Base-by-base conservation (phyloP, 257 asterid genomes). In the Capsicum chinense region DNA sequence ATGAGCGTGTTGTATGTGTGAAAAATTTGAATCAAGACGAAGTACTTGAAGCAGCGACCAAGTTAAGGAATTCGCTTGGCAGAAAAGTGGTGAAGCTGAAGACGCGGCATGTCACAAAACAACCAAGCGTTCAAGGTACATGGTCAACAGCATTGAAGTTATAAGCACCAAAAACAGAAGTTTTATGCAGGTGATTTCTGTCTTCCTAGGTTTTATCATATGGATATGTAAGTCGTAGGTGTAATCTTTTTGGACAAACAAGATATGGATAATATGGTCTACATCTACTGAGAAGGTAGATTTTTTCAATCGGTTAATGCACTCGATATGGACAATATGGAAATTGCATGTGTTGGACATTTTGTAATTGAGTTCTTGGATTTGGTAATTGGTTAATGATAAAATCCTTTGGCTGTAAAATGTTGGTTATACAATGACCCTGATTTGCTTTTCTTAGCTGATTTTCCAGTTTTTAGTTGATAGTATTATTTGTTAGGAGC, bases 81-180 rank as follows among this genome's bases (percentile, higher is more conserved):
- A 90, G 99, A 69, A 93, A 95, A 85, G 99, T 94, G 88, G 74
- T 93, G 90, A 95, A 94, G 90, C 87, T 94, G 86, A 94, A 79
- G 90, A 93, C 97, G 0, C 90, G 98, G 67, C 98, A 94, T 50
- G 91, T 92, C 9, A 90, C 96, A 0, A 91, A 92, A 76, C 88
- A 93, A 79, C 98, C 98, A 1, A 95, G 97, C 8, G 98, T 91
- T 83, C 99, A 94, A 89, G 97, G 99, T 79, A 94, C 99, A 9
- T 94, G 98, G 99, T 90, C 91, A 2, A 94, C 97, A 4, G 93
- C 70, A 76, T 81, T 91, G 90, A 89, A 90, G 91, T 80, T 92
- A 44, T 87, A 83, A 90, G 73, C 21, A 2, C 48, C 69, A 3
- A 83, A 4, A 26, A 26, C 14, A 54, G 0, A 44, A 76, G 0